A percentile compares a stretch with the other conserved stretches of the same genome.
These are phyloP conservation scores for Chaetoscypha palmicola DNA, from an alignment of 2,329 filamentous ascomycete species.

Conservation along the genomic window DNA sequence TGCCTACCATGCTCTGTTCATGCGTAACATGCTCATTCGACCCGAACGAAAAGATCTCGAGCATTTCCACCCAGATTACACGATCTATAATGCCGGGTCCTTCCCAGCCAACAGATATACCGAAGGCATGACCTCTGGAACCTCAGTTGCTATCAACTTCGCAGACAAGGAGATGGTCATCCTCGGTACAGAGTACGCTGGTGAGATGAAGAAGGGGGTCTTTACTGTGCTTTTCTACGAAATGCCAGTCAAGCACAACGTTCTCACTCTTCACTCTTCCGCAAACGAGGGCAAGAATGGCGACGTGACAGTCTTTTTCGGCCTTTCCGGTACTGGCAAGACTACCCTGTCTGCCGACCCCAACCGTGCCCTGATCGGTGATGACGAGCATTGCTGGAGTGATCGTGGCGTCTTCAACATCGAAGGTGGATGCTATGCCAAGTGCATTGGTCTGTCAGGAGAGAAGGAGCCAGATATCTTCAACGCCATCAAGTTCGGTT, in stretches of 20 bases:
- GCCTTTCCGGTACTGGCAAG: conserved; percentile 96
- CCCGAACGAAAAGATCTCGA: conserved; percentile 85
- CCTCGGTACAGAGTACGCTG: conserved; percentile 95
- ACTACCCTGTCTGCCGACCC: conserved; percentile 96
- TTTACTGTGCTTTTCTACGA: conserved; percentile 99
- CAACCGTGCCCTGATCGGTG: conserved; percentile 91
- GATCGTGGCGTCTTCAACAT: conserved; percentile 98
- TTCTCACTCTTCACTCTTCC: conserved; percentile 95
- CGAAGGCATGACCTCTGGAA: conserved; percentile 96
- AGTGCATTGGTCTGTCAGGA: conserved; percentile 92
- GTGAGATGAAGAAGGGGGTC: conserved; percentile 96
- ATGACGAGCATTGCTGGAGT: conserved; percentile 99
- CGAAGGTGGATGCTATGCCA: conserved; percentile 98
- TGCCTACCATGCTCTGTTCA: conserved; percentile 99
- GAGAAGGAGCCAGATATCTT: conserved; percentile 99
- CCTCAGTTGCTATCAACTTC: conserved; percentile 98
- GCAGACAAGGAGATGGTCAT: conserved; percentile 99
- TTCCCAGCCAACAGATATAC: conserved; percentile 99
- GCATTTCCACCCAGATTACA: conserved; percentile 98
- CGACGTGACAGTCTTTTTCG: conserved; percentile 98
- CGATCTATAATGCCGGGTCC: conserved; percentile 97
- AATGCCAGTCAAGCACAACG: conserved; percentile 99
- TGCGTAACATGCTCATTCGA: conserved; percentile 99
- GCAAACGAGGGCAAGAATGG: conserved; percentile 93
- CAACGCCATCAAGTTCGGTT: conserved; percentile 91